Conservation (phyloP, 1,139 yeast genomes). For the Nakaseomyces sp. region DNA sequence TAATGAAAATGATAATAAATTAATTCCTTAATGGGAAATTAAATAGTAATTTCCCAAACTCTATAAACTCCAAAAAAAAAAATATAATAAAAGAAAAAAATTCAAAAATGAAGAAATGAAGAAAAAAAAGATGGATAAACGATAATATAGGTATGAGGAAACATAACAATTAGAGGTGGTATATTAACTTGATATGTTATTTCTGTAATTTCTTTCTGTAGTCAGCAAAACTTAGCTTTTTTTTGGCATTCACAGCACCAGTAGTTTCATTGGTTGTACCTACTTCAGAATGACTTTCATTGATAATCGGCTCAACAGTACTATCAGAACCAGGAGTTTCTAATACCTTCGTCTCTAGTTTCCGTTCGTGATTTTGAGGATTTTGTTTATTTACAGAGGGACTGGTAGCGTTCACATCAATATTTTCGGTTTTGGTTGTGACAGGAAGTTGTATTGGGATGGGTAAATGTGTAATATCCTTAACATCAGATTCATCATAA, state of each 20-base stretch:
- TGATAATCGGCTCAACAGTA: not conserved
- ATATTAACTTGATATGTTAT: slow-evolving; percentile 3
- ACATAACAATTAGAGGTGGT: no score
- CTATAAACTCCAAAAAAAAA: no score
- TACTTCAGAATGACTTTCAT: slow-evolving; percentile 8
- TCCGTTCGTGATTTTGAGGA: not conserved
- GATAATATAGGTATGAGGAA: no score
- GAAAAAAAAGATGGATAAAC: not conserved
- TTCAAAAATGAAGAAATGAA: no score
- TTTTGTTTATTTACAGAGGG: not conserved
- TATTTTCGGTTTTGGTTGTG: slow-evolving; percentile 1
- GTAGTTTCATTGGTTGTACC: slow-evolving; percentile 6
- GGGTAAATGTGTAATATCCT: slow-evolving; percentile 23
- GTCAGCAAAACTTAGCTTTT: slow-evolving; percentile 76
- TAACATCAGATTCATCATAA: slow-evolving; percentile 24
- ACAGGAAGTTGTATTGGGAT: slow-evolving; percentile 24
- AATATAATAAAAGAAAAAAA: no score
- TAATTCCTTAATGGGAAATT: no score
- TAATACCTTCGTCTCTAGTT: not conserved
- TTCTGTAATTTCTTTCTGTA: slow-evolving; percentile 60
- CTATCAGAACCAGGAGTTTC: not conserved
- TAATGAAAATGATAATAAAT: no score
- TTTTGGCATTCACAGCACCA: slow-evolving; percentile 26
- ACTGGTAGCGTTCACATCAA: not conserved
- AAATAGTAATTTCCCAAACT: no score